Base-by-base conservation (phyloP, 225 moss, liverwort and hornwort genomes). In the Lunularia cruciata region DNA sequence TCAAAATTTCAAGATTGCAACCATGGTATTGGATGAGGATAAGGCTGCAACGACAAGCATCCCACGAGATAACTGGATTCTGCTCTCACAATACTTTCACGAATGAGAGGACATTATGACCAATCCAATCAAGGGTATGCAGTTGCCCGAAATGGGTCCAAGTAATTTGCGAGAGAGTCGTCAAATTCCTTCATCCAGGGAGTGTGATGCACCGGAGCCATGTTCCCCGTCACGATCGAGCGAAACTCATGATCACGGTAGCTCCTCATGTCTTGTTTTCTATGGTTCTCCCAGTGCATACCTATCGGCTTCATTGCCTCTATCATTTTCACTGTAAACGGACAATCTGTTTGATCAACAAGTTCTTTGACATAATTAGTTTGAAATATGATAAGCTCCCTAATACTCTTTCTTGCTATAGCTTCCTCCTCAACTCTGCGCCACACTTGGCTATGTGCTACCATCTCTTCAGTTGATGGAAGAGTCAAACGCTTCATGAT, bases 271-370 rank as follows among this genome's bases (percentile, higher is more conserved):
- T 13, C 65, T 32, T 16, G 47, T 6, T 4, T 18, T 34, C 48
- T 65, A 48, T 65, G 65, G 30, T 65, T 47, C 8, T 65, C 65
- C 65, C 65, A 65, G 20, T 65, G 47, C 3, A 5, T 2, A 19
- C 65, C 65, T 47, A 65, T 65, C 65, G 18, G 28, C 46, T 45
- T 30, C 46, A 32, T 65, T 34, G 33, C n/a, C 8, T 65, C 65
- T 5, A 65, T 12, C 0, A 65, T 3, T 34, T 65, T 31, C 27
- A 47, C 16, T 8, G 32, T 65, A 11, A 65, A 0, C 7, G 65
- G 65, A 31, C 65, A 65, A 43, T 65, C 65, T 5, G 65, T 65
- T 19, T 47, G n/a, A 65, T 47, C n/a, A 34, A 65, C 33, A 4
- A 65, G 47, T 32, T 65, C 65, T 47, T 65, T 65, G 8, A 65